A percentile compares a stretch with the other conserved stretches of the same genome.
These are phyloP conservation scores for Aspergillus awamori DNA, from an alignment of 2,329 filamentous ascomycete species.

Conservation along the genomic window DNA sequence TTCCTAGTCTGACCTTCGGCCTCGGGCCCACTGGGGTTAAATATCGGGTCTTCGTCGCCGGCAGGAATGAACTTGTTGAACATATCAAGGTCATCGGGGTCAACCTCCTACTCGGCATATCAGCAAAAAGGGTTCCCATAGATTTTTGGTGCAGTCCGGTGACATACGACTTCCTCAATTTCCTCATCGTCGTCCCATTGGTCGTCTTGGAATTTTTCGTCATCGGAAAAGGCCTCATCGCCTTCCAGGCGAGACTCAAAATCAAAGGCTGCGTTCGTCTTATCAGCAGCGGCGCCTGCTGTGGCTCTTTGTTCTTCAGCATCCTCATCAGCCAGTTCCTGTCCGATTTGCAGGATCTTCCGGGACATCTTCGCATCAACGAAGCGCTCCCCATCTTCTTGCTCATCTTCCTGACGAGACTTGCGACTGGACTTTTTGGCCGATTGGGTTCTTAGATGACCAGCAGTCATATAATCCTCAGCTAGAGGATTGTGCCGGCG, in stretches of 20 bases:
- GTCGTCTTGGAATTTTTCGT: conserved; percentile 58
- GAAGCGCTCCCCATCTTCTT: conserved; percentile 67
- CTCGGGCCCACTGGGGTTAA: conserved; percentile 59
- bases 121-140: background rate
- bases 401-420: conserved; percentile 56
- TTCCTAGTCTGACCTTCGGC: conserved; percentile 67
- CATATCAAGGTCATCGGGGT: conserved; percentile 83
- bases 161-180: conserved; percentile 50
- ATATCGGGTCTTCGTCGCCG: conserved; percentile 71
- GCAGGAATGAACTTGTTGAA: conserved; percentile 88
- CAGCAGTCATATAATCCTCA: conserved; percentile 76
- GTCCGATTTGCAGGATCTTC: conserved; percentile 86
- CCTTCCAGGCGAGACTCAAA: conserved; percentile 75
- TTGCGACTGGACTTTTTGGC: conserved; percentile 70
- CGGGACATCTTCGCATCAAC: conserved; percentile 86
- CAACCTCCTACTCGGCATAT: conserved; percentile 64
- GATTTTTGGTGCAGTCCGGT: too few species aligned
- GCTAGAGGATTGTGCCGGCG: conserved; percentile 88
- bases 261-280: conserved; percentile 69
- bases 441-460: conserved; percentile 72
- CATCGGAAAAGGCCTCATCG: conserved; percentile 51
- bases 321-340: conserved; percentile 85
- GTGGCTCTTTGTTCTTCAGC: conserved; percentile 51
- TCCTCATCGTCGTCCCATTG: conserved; percentile 81
- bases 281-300: conserved; percentile 44